Base-by-base conservation (phyloP, 2,329 filamentous ascomycete genomes). In the Ceratocystiopsis sp. region DNA sequence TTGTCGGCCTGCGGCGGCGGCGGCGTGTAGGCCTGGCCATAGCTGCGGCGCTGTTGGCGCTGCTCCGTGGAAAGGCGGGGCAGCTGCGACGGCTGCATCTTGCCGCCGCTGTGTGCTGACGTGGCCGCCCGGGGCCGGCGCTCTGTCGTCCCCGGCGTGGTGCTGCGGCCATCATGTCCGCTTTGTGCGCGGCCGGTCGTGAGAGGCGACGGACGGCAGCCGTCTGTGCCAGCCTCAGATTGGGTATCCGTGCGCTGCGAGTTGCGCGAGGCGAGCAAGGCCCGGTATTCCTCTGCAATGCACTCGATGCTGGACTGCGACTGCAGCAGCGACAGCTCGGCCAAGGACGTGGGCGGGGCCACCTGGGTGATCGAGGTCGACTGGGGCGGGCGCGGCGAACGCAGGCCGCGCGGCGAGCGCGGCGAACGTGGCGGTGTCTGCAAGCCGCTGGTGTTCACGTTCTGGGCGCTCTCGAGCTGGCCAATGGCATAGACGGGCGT, bases 281-380 rank as follows among this genome's bases (percentile, higher is more conserved):
- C 63, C 16, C 60, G 59, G 47, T 73, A 73, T 42, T 71, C 66
- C 37, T 69, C 65, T 18, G 68, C 69, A 33, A 72, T 66, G 35
- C 60, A 55, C 42, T 71, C 67, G 33, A 65, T 62, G 49, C 62
- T 68, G 1, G 57, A 59, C 48, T 62, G 42, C 37, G 47, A 46
- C 42, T 46, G 38, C 17, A 50, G 41, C 19, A 45, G 45, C 9
- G 34, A 17, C 17, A 48, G 45, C 41, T 48, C 45, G n/a, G 45
- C 45, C 25, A 29, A 29, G 7, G 25, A 2, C 2, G 25, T 11
- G 10, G 25, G 6, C 25, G 25, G 25, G 2, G 10, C 25, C 7
- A 11, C 25, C 25, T 11, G 25, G 25, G 10, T 7, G 2, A 8
- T 11, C 25, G 25, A 29, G 25, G 25, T 8, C 25, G 9, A 11